Evolutionary conservation across 2,329 filamentous ascomycete species (phyloP), one percentile per base, ranked within the genome.

Genomic region (Aspergillus texensis): DNA sequence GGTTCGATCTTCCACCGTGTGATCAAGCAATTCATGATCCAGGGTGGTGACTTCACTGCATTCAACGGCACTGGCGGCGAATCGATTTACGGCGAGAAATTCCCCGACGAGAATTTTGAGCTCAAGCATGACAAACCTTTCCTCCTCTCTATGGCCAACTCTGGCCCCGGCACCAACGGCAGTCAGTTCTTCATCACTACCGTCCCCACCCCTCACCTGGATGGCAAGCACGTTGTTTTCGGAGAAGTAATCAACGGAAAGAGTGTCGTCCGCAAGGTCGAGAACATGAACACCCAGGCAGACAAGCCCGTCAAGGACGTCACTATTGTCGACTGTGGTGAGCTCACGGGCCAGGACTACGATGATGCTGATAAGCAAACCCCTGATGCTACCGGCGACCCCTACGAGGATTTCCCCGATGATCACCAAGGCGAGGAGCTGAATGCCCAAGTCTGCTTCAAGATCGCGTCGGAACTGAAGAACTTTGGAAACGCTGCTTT

Each of bases 161-260:
- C 95, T 68, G 95, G 95, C 54, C 92, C 93, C 53, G 92, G 90
- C 72, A 97, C 95, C 78, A 99, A 99, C 78, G 95, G 95, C 74
- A 96, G 92, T 57, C 95, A 99, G 76, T 99, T 99, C 87, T 99
- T 99, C 86, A 84, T 98, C 72, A 99, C 95, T 56, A 98, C 95
- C 19, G 92, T 97, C 34, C 85, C 89, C n/a, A 98, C 95, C 16
- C 94, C 93, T 55, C 95, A 98, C 78, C 87, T 98, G 45, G 94
- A 99, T 78, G 88, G 88, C 77, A 99, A 99, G 85, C 94, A 99
- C 81, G 95, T 98, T 54, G 94, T 99, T 28, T 99, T 97, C 72
- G 95, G 95, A 67, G 91, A 97, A 77, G 94, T 98, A 61, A 86
- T 97, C 74, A 91, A 89, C 65, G 95, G 95, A 74, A 98, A 97